Evolutionary conservation across 768 basidiomycete species (phyloP).

Genomic region (Rhodotorula toruloides): DNA sequence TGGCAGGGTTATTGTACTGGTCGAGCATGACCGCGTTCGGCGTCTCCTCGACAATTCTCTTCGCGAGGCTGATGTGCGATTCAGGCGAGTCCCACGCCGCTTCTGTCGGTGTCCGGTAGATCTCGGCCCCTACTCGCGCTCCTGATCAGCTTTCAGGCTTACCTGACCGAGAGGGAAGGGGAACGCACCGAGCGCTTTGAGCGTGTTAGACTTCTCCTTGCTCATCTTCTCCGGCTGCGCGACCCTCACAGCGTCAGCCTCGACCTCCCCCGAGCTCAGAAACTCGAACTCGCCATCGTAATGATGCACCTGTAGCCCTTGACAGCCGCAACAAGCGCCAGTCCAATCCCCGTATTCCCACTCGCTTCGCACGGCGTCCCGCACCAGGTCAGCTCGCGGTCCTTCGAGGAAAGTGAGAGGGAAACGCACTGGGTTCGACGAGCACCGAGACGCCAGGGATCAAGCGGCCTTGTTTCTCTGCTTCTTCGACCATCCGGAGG

Average conservation of each 20-base stretch:
- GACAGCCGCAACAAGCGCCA: slow-evolving; percentile 87
- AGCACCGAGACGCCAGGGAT: slow-evolving; percentile 82
- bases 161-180: not conserved
- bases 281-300: slow-evolving; percentile 36
- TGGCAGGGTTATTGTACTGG: slow-evolving; percentile 67
- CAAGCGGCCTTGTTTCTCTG: slow-evolving; percentile 78
- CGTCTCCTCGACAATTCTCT: slow-evolving; percentile 67
- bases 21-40: slow-evolving; percentile 84
- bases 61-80: slow-evolving; percentile 89
- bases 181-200: slow-evolving; percentile 64
- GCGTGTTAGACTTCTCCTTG: slow-evolving; percentile 84
- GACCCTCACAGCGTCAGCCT: slow-evolving; percentile 1
- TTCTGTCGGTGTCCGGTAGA: slow-evolving; percentile 85
- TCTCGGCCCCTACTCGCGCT: slow-evolving; percentile 61
- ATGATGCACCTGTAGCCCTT: slow-evolving; percentile 59
- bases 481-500: slow-evolving; percentile 83
- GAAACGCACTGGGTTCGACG: slow-evolving; percentile 72
- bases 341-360: slow-evolving; percentile 55
- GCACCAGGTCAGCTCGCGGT: slow-evolving; percentile 11
- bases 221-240: slow-evolving; percentile 95
- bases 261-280: no score
- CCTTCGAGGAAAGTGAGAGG: not conserved
- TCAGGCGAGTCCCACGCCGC: slow-evolving; percentile 84
- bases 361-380: not conserved
- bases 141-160: not conserved